Percentiles rank a stretch among this genome's conserved stretches.
phyloP scores from a whole-genome alignment of 768 basidiomycete species.

The Lactarius akahatsu region DNA sequence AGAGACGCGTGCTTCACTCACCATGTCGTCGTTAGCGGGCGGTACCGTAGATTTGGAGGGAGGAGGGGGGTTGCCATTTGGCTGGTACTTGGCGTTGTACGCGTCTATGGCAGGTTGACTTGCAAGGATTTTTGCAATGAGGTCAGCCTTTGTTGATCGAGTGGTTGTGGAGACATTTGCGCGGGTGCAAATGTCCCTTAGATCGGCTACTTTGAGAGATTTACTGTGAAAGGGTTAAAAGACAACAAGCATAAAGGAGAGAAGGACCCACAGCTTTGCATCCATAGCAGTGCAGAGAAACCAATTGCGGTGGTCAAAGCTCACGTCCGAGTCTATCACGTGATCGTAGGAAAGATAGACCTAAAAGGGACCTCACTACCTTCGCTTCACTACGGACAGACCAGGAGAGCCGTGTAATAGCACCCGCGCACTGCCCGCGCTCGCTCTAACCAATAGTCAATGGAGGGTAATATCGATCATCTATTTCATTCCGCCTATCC shows the following conservation, averaged over 20 bases:
- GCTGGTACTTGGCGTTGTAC: slow-evolving; percentile 40
- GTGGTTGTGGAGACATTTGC: slow-evolving; percentile 50
- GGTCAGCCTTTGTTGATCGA: slow-evolving; percentile 65
- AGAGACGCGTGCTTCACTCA: slow-evolving; percentile 22
- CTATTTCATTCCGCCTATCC: slow-evolving; percentile 61
- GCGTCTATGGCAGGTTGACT: slow-evolving; percentile 50
- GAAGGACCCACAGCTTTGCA: slow-evolving; percentile 39
- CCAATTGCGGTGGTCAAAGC: background rate
- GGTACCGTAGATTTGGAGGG: slow-evolving; percentile 16
- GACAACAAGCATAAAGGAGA: slow-evolving; percentile 4
- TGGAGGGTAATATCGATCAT: slow-evolving; percentile 55
- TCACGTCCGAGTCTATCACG: background rate
- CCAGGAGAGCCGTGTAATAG: background rate
- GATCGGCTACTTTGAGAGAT: slow-evolving; percentile 70
- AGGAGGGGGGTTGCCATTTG: slow-evolving; percentile 18
- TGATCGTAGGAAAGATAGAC: background rate
- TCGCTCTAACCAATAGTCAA: slow-evolving; percentile 28
- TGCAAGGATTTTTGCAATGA: slow-evolving; percentile 60
- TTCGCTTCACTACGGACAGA: no score
- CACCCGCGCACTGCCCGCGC: background rate
- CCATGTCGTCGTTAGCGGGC: slow-evolving; percentile 34
- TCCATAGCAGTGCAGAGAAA: slow-evolving; percentile 37
- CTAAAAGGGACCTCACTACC: background rate
- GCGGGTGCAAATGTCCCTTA: slow-evolving; percentile 57
- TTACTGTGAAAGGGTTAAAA: slow-evolving; percentile 39